Percentiles rank a stretch among this genome's conserved stretches.
phyloP scores from a whole-genome alignment of 768 basidiomycete genomes.

The Leucogyrophana mollusca region DNA sequence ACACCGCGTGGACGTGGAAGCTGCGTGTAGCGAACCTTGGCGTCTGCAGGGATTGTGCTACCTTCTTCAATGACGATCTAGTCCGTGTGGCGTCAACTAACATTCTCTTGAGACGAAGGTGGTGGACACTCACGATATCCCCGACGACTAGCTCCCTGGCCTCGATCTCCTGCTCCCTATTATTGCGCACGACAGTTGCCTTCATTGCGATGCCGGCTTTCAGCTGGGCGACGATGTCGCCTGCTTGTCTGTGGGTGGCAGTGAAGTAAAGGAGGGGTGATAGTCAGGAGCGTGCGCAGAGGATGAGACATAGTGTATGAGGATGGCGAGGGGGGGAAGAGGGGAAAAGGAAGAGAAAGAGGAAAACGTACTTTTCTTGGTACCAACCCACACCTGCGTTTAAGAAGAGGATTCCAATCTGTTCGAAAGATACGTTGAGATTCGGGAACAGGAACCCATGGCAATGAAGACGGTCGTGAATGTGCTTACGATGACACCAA shows the following conservation, averaged over 20 bases:
- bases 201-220: constrained; percentile 47
- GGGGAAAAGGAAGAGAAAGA: constrained; percentile 2
- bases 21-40: constrained; percentile 23
- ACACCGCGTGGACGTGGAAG: neutral
- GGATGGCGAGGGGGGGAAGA: too few species aligned
- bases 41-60: constrained; percentile 44
- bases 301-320: too few species aligned
- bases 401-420: constrained; percentile 39
- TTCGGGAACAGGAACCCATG: too few species aligned
- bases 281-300: too few species aligned
- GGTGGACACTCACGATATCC: constrained; percentile 39
- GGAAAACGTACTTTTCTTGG: constrained; percentile 35
- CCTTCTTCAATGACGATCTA: constrained; percentile 41
- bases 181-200: constrained; percentile 38
- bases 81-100: too few species aligned
- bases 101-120: too few species aligned
- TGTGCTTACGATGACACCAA: constrained; percentile 48
- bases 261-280: too few species aligned
- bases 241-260: constrained; percentile 31
- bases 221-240: constrained; percentile 47
- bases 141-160: constrained; percentile 45
- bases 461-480: too few species aligned
- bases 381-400: constrained; percentile 49
- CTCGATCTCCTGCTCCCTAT: constrained; percentile 40
- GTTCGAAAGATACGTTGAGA: neutral